Conservation (phyloP, 768 basidiomycete genomes). For the Termitomyces sp. region DNA sequence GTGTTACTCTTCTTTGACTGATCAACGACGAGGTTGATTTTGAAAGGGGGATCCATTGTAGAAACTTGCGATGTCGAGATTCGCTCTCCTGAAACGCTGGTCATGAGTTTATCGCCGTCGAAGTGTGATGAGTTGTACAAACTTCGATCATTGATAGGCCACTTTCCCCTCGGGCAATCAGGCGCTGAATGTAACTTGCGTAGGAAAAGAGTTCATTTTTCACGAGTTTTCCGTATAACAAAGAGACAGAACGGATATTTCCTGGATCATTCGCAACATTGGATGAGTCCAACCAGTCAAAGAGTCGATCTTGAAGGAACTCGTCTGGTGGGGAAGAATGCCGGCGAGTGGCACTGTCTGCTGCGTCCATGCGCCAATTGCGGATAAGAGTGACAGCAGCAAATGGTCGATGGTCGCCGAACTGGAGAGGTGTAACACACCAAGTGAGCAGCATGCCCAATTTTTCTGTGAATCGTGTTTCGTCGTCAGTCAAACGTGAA, state of each 20-base stretch:
- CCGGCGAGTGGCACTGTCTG: slow-evolving; percentile 61
- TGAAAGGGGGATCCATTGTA: slow-evolving; percentile 72
- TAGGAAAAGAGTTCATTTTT: slow-evolving; percentile 74
- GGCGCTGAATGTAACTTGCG: slow-evolving; percentile 69
- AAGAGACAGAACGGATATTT: slow-evolving; percentile 60
- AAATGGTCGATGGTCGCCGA: slow-evolving; percentile 78
- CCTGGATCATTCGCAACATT: slow-evolving; percentile 55
- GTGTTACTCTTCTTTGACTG: slow-evolving; percentile 65
- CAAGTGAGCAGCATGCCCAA: slow-evolving; percentile 76
- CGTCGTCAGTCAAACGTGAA: slow-evolving; percentile 39
- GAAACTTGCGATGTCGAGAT: slow-evolving; percentile 69
- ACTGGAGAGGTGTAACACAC: slow-evolving; percentile 79
- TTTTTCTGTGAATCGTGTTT: slow-evolving; percentile 57
- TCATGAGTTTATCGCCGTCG: slow-evolving; percentile 13
- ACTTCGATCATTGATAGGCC: slow-evolving; percentile 59
- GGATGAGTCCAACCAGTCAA: slow-evolving; percentile 77
- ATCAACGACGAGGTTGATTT: slow-evolving; percentile 56
- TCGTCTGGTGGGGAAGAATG: slow-evolving; percentile 59
- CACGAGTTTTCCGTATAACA: slow-evolving; percentile 71
- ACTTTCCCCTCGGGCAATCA: slow-evolving; percentile 76
- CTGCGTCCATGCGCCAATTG: slow-evolving; percentile 59
- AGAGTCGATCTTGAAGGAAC: slow-evolving; percentile 72
- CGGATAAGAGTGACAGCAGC: slow-evolving; percentile 70
- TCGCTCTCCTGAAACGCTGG: slow-evolving; percentile 31
- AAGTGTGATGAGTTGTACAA: slow-evolving; percentile 16